Evolutionary conservation across 2,329 filamentous ascomycete genomes (phyloP).

Genomic region (Botrytis hyacinthi): DNA sequence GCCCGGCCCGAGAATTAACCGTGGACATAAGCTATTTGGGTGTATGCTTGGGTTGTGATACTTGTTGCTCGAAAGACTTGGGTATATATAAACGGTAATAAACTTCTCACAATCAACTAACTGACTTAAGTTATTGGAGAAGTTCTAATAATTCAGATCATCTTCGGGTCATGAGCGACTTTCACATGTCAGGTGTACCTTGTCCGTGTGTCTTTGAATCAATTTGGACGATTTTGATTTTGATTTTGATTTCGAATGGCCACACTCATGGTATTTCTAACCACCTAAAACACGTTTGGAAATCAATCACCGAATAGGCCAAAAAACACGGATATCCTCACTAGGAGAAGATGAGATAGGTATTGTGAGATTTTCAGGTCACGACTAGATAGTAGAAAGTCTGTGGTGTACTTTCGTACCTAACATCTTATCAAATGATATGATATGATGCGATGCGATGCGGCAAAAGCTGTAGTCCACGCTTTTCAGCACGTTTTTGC

Average conservation of each 20-base stretch:
- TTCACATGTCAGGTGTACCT: not conserved
- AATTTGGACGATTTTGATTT: not conserved
- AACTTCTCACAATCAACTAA: not conserved
- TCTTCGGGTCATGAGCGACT: not conserved
- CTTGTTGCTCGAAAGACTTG: not conserved
- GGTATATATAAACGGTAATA: not conserved
- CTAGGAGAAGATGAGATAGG: not conserved
- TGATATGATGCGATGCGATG: not conserved
- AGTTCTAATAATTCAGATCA: not conserved
- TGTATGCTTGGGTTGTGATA: not conserved
- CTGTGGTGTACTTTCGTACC: not conserved
- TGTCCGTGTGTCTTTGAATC: not conserved
- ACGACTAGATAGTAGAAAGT: not conserved
- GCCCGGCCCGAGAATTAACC: not conserved
- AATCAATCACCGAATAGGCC: not conserved
- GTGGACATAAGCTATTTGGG: not conserved
- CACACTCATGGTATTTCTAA: not conserved
- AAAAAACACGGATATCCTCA: not conserved
- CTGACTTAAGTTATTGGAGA: not conserved
- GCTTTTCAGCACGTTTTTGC: conserved; percentile 3
- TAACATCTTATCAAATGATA: not conserved
- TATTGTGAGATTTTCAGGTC: not conserved
- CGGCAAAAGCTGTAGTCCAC: conserved; percentile 3
- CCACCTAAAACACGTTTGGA: not conserved
- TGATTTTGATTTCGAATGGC: not conserved